A percentile compares a stretch with the other conserved stretches of the same genome.
phyloP scores from a whole-genome alignment of 2,329 filamentous ascomycete genomes.

The Aspergillus sp. region DNA sequence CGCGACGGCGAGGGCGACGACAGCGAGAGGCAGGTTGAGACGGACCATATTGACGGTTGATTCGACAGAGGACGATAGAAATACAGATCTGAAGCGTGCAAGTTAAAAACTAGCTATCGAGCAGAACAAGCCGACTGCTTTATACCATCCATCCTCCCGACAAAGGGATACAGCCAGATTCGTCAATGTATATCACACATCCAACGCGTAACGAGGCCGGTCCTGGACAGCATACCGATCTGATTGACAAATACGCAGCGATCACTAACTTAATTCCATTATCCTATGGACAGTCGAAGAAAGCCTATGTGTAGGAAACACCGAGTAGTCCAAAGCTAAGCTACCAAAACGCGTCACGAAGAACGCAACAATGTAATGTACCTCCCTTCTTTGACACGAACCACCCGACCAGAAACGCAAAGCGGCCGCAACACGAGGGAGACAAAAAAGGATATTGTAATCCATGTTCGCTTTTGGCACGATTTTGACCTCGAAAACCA shows the following conservation, averaged over 20 bases:
- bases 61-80: no score
- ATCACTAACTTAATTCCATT: no score
- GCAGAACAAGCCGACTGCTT: no score
- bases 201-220: no score
- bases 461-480: conserved; percentile 29
- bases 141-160: no score
- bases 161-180: no score
- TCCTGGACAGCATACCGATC: neutral
- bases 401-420: conserved; percentile 23
- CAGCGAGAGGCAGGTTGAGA: conserved; percentile 20
- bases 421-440: conserved; percentile 37
- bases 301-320: neutral
- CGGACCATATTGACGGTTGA: conserved; percentile 21
- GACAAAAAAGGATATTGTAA: conserved; percentile 18
- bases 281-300: no score
- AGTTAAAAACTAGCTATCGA: no score
- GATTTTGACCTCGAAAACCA: conserved; percentile 39
- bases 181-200: no score
- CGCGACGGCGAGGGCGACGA: conserved; percentile 19
- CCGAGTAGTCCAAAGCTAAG: neutral
- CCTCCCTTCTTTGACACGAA: conserved; percentile 38
- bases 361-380: conserved; percentile 22
- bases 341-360: neutral
- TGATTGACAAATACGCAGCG: neutral
- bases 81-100: no score